A percentile compares a stretch with the other conserved stretches of the same genome.
These are phyloP conservation scores for Articulospora tetracladia DNA, from an alignment of 495 filamentous ascomycete genomes.

Conservation along the genomic window DNA sequence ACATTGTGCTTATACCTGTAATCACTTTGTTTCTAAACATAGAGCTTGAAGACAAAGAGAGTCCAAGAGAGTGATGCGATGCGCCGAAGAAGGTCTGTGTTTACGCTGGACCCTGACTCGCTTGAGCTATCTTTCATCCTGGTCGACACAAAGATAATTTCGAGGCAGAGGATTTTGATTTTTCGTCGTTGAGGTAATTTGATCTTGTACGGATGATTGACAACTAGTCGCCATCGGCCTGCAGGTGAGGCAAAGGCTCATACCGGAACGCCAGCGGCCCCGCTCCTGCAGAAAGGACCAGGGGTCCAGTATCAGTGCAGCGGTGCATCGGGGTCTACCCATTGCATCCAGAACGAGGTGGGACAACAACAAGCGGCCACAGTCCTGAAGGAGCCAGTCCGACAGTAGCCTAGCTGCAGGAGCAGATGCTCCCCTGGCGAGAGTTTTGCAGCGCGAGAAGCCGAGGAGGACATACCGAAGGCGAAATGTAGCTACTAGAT, in stretches of 20 bases:
- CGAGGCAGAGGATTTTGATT: background rate
- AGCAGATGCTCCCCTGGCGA: too few relatives aligned
- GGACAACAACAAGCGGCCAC: background rate
- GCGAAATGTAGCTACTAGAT: too few relatives aligned
- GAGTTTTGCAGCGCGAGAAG: too few relatives aligned
- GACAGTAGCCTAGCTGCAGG: background rate
- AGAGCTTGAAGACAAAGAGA: background rate
- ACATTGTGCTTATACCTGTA: background rate
- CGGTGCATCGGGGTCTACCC: background rate
- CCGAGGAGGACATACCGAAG: too few relatives aligned
- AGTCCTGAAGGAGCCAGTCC: background rate
- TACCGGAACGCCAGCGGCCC: background rate
- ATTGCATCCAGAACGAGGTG: background rate
- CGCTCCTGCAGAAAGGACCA: background rate
- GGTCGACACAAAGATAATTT: background rate
- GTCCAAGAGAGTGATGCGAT: too few relatives aligned
- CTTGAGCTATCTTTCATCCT: background rate
- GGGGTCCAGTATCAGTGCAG: background rate
- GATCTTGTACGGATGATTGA: background rate
- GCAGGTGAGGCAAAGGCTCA: background rate
- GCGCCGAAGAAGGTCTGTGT: too few relatives aligned
- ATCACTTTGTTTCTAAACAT: constrained; percentile 2
- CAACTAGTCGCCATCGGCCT: background rate
- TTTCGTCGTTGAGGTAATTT: background rate
- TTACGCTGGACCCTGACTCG: background rate